phyloP scores from a whole-genome alignment of 768 basidiomycete species.

The Lepiota subincarnata region DNA sequence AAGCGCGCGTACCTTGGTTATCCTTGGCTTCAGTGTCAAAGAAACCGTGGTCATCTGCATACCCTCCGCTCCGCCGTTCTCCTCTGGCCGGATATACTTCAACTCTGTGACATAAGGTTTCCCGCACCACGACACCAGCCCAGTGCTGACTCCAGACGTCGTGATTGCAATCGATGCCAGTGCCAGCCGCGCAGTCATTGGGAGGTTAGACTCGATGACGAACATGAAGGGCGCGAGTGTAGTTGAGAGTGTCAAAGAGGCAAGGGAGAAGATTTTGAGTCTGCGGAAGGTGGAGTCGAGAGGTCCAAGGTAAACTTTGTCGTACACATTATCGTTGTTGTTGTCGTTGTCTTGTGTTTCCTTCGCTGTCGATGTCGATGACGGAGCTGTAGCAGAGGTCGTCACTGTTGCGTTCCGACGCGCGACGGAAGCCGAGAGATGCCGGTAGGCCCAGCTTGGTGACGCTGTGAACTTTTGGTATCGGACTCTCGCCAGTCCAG shows the following conservation, averaged over 20 bases:
- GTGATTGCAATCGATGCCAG: conserved; percentile 67
- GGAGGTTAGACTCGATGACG: conserved; percentile 73
- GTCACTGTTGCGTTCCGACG: conserved; percentile 8
- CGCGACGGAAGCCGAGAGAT: conserved; percentile 1
- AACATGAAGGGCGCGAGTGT: conserved; percentile 79
- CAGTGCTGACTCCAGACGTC: conserved; percentile 72
- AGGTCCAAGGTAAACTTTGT: conserved; percentile 62
- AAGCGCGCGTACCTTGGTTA: conserved; percentile 53
- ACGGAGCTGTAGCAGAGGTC: conserved; percentile 14
- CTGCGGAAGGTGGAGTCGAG: conserved; percentile 67
- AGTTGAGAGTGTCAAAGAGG: conserved; percentile 66
- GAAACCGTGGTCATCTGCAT: conserved; percentile 71
- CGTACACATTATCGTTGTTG: too few relatives aligned
- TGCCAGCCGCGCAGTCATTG: conserved; percentile 60
- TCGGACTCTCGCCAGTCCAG: not conserved
- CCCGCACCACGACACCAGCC: conserved; percentile 66
- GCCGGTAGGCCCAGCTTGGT: not conserved
- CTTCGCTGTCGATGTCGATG: conserved; percentile 10
- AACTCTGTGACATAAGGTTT: conserved; percentile 70
- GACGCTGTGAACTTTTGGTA: not conserved
- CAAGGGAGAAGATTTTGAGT: conserved; percentile 80
- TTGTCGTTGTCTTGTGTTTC: conserved; percentile 13
- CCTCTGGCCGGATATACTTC: conserved; percentile 43
- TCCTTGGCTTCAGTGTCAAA: conserved; percentile 51
- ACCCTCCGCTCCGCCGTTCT: conserved; percentile 42